Base-by-base conservation (phyloP, 495 filamentous ascomycete species). In the Patellaria atrata region DNA sequence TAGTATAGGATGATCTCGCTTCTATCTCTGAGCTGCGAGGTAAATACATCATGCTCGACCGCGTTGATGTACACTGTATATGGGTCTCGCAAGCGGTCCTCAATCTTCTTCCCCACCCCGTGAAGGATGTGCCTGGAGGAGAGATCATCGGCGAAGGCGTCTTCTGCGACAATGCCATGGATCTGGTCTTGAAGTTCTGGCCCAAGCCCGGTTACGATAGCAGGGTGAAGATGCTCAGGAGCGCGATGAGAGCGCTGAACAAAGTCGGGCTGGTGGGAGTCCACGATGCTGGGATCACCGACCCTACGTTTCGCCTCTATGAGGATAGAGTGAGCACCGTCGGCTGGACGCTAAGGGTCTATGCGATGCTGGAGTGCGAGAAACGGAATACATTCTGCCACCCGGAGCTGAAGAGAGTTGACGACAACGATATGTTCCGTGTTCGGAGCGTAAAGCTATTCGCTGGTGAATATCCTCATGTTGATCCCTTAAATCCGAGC, bases 151-250 rank as follows among this genome's bases (percentile, higher is more conserved):
- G 71, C 1, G 58, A 56, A 45, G 73, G 74, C n/a, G 73, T 79
- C 7, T 77, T 77, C 47, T 79, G 74, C 44, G 73, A 79, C 47
- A 77, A 77, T 48, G 71, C 72, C 2, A 75, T 77, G 62, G 71
- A 75, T 33, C 53, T 74, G 15, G 62, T 75, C 12, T 53, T 56
- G 28, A 49, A 54, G 7, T 33, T 68, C 10, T 74, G 68, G 60
- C 70, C 70, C 1, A 62, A 60, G 34, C 71, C 70, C 1, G 56
- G 57, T 26, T 44, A 41, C 3, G 56, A 54, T 10, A 57, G 60
- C 37, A 74, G 68, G 36, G 55, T 49, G 17, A 39, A 48, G 29
- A 71, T 62, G 34, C 33, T 77, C 28, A 56, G 59, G 30, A 62
- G 59, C 3, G 73, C 71, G 4, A 73, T 74, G 63, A 51, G 32